A percentile compares a stretch with the other conserved stretches of the same genome.
phyloP scores from a whole-genome alignment of 495 filamentous ascomycete genomes.

The Astrocystis sublimbata region DNA sequence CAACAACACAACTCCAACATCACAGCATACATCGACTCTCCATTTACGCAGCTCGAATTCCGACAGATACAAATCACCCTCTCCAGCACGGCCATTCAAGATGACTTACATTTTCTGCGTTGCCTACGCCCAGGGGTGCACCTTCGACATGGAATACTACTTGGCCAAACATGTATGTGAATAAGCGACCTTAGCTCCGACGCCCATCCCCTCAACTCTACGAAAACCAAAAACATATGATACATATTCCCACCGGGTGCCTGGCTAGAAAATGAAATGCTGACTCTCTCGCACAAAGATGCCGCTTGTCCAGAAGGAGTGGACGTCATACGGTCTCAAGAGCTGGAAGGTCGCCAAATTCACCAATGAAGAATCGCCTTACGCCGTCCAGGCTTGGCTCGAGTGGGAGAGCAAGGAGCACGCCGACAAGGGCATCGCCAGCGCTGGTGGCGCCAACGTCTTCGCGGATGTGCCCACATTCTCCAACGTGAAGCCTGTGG shows the following conservation, averaged over 20 bases:
- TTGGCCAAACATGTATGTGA: constrained; percentile 18
- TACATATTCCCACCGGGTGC: background rate
- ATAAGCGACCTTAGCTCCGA: background rate
- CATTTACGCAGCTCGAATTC: background rate
- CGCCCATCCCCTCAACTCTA: background rate
- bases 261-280: background rate
- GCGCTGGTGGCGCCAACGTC: constrained; percentile 10
- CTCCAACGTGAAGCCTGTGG: constrained; percentile 2
- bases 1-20: background rate
- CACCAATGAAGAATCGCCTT: constrained; percentile 16
- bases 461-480: constrained; percentile 30
- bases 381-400: constrained; percentile 25
- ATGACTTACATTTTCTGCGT: constrained; percentile 17
- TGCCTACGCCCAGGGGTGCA: constrained; percentile 17
- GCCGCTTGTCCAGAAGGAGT: constrained; percentile 27
- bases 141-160: constrained; percentile 33
- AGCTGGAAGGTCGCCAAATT: constrained; percentile 28
- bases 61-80: background rate
- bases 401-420: constrained; percentile 21
- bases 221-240: too few species aligned
- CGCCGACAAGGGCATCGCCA: constrained; percentile 1
- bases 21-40: background rate
- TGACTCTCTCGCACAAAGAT: constrained; percentile 18
- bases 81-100: background rate
- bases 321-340: constrained; percentile 24